These are phyloP conservation scores for Globisporangium mamillatum DNA, from an alignment of 352 stramenopile species.

Conservation along the genomic window DNA sequence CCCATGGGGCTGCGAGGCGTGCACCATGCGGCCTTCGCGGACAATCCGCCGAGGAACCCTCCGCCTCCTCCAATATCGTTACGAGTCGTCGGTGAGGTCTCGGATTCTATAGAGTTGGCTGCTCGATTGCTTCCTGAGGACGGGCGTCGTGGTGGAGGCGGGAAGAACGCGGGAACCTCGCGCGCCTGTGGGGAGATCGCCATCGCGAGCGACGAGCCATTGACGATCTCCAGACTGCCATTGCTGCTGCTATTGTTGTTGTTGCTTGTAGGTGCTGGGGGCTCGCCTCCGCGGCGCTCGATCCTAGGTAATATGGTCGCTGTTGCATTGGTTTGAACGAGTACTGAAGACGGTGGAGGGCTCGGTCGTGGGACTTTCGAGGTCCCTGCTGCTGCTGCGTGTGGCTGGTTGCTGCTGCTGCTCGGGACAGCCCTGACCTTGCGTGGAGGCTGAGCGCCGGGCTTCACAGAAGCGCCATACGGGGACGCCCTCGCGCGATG, in stretches of 20 bases:
- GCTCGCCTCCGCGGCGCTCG: conserved; percentile 20
- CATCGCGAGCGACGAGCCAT: conserved; percentile 14
- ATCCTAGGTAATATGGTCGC: conserved; percentile 39
- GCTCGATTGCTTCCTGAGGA: conserved; percentile 1
- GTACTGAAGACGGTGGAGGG: conserved; percentile 5
- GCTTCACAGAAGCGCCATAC: neutral
- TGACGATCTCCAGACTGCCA: conserved; percentile 12
- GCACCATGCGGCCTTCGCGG: conserved; percentile 50
- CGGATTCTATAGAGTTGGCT: conserved; percentile 14
- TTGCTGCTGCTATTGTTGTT: conserved; percentile 20
- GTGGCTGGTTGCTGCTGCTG: neutral
- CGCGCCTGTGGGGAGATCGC: conserved; percentile 28
- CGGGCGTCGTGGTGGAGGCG: conserved; percentile 5
- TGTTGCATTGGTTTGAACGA: neutral
- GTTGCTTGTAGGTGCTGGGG: neutral
- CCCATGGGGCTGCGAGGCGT: conserved; percentile 41
- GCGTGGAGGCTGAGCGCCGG: neutral
- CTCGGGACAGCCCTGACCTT: neutral
- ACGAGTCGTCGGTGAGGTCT: conserved; percentile 36
- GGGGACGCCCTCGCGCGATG: neutral
- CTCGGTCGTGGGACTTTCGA: conserved; percentile 29
- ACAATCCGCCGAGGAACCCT: conserved; percentile 17
- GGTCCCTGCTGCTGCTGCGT: neutral
- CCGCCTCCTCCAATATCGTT: conserved; percentile 13
- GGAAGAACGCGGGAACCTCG: conserved; percentile 21